Evolutionary conservation across 371 early-diverging fungal species (phyloP), one percentile per base, ranked within the genome.

Genomic region (Saksenaea vasiformis): DNA sequence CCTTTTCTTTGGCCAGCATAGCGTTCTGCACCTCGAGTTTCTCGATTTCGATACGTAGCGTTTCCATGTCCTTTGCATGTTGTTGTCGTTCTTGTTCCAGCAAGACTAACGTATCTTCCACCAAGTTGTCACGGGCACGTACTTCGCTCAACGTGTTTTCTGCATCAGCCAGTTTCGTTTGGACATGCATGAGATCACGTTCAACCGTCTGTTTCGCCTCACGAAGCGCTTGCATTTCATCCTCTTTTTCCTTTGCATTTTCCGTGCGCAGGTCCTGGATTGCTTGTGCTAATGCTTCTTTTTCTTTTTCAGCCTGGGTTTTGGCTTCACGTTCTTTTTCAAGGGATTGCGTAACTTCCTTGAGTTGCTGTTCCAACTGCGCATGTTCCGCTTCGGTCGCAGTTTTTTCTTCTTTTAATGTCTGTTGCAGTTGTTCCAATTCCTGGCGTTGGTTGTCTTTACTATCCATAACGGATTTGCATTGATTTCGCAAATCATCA

Each of bases 91-190:
- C 51, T 22, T 47, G 51, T 47, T 47, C 51, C 35, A 67, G 57
- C 43, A 70, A 71, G 14, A 43, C 37, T 2, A 62, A 41, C 17
- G 57, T 38, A 3, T 56, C 39, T 19, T 71, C 66, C 3, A 68
- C 37, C 9, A 64, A 63, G 13, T 51, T 27, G 13, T 22, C 66
- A 14, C 67, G 69, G 0, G 57, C 39, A 8, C 28, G 54, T 0
- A 68, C 55, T 61, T 75, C 69, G 9, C n/a, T 28, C n/a, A 54
- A 15, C 37, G 62, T 75, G 22, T 44, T 24, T 5, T 47, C 53
- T 8, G 76, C 54, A n/a, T 78, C 72, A 0, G 62, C 63, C 47
- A 71, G 68, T 5, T 72, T 69, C 19, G 63, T 69, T 34, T 74
- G 76, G 3, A 83, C 61, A 3, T 60, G 54, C 11, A 56, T 59